Evolutionary conservation across 2,329 filamentous ascomycete species (phyloP).

Genomic region (Colletotrichum tropicale): DNA sequence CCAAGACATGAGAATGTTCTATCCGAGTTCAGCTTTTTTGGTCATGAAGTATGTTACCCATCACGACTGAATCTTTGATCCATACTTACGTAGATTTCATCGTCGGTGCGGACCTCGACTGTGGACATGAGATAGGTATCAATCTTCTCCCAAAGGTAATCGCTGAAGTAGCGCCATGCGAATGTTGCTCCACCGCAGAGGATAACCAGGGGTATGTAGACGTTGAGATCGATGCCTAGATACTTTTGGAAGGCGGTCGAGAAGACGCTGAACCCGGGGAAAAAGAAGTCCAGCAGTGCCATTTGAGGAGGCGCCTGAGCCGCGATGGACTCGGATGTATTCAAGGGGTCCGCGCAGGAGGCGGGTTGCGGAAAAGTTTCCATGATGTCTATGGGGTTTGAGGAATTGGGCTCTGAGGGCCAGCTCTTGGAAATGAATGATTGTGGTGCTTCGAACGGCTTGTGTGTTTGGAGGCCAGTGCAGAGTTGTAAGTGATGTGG

Average conservation of each 20-base stretch:
- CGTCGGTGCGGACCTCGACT: constrained; percentile 70
- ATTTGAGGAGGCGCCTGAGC: constrained; percentile 37
- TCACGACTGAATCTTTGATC: background rate
- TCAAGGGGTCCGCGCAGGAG: background rate
- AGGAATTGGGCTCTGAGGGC: background rate
- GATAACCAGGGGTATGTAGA: constrained; percentile 65
- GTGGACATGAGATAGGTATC: constrained; percentile 66
- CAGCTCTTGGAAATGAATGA: background rate
- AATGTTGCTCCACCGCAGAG: constrained; percentile 53
- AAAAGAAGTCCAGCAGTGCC: constrained; percentile 63
- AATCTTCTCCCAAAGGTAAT: constrained; percentile 51
- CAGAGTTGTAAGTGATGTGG: background rate
- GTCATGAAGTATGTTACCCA: background rate
- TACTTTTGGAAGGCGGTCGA: constrained; percentile 59
- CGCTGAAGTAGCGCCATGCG: constrained; percentile 56
- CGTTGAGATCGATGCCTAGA: constrained; percentile 64
- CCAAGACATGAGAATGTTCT: constrained; percentile 73
- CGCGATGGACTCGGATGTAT: background rate
- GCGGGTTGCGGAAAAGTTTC: background rate
- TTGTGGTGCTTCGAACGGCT: background rate
- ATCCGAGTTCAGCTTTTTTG: background rate
- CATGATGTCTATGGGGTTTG: background rate
- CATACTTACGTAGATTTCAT: constrained; percentile 65
- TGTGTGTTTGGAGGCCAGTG: background rate
- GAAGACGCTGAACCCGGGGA: constrained; percentile 68